Evolutionary conservation across 2,329 filamentous ascomycete genomes (phyloP), one percentile per base, ranked within the genome.

Genomic region (Diaporthe aspalathi): DNA sequence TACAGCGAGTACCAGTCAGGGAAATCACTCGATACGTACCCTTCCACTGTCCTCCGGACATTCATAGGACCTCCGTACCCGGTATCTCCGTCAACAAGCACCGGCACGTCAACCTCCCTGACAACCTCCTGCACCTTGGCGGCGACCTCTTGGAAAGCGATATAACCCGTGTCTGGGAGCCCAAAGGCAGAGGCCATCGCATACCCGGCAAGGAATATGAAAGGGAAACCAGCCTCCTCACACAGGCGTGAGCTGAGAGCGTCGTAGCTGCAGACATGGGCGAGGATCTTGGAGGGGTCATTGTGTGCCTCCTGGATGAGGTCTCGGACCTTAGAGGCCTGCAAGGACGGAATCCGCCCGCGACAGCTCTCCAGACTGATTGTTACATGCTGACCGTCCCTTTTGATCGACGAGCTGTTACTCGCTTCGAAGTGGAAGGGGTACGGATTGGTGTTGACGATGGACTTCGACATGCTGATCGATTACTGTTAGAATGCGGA

Each of bases 251-350:
- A 56, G 32, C 53, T 56, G 20, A 56, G 53, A 5, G 53, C 32
- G 32, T 56, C 53, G 12, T 56, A 56, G n/a, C 53, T 56, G 53
- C 53, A 56, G 20, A 56, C 53, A 22, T 22, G 53, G 53, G 53
- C 53, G 2, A 56, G 32, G 32, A 56, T 56, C 53, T 56, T 56
- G 53, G 53, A 17, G 38, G 53, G 3, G 53, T 56, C 32, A 20
- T 56, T 7, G 32, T 56, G 53, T 14, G 53, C 53, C 29, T 56
- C 53, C 32, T 38, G 29, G 29, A 56, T 56, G 20, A 56, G 9
- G 20, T 11, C 29, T 16, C 53, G 32, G 53, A 56, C 12, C 16
- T 56, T 56, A 1, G 53, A 38, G 2, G 53, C 53, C 53, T 38
- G 53, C 12, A 56, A 2, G 17, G 32, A 56, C n/a, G 53, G 53